Evolutionary conservation across 208 protist species (phyloP), one percentile per base, ranked within the genome.

Genomic region (Leishmania major): DNA sequence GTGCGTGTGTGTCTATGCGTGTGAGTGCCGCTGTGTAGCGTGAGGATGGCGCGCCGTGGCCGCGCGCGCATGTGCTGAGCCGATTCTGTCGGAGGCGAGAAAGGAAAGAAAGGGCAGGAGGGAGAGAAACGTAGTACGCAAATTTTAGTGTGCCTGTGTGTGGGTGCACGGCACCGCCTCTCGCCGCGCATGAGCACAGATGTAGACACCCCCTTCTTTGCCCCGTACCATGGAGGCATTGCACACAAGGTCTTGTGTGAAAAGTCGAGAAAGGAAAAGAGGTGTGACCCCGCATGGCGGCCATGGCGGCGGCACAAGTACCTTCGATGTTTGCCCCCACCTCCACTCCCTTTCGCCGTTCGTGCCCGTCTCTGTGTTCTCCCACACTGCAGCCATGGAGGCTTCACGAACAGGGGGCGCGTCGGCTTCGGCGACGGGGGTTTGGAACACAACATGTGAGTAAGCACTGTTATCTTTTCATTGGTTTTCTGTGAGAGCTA

Each of bases 21-120:
- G 67, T 17, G 67, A 22, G 37, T 55, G 25, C 55, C 70, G 70
- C 70, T 35, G 45, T 47, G 45, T 74, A 31, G 47, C 70, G 70
- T 74, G 70, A 74, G 70, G 17, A 55, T 74, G 40, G 43, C 70
- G 70, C 43, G 70, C 25, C 25, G 70, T 74, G 17, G 70, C 45
- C 70, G 70, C 45, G 25, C 45, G 70, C n/a, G 28, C 70, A 74
- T 74, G 70, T 74, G 70, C 70, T 55, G 43, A 74, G 45, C 22
- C n/a, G 28, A 53, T 55, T 45, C 45, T 55, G 28, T 74, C 3
- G 45, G 15, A 35, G 25, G 19, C 19, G 22, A 31, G 7, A 49
- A 72, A 53, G 70, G 47, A 47, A 51, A 35, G 22, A 28, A 55
- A 15, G n/a, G 17, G 45, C 31, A 74, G 8, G 40, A 43, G 19